These are phyloP conservation scores for Gonium pectorale DNA, from an alignment of 139 green algal genomes.

Conservation along the genomic window DNA sequence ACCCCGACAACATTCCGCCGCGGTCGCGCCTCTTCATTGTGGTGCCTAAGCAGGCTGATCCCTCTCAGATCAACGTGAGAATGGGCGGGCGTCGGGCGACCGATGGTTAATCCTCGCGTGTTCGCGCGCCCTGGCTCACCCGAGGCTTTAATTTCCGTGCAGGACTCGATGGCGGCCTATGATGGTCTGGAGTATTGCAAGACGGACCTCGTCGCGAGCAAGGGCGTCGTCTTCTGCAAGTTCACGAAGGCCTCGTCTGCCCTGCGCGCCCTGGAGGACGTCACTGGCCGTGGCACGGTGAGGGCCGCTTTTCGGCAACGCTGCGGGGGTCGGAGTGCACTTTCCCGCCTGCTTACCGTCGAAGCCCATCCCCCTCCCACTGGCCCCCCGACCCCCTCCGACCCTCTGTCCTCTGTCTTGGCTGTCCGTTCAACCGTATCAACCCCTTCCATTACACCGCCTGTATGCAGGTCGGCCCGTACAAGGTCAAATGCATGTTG, in stretches of 20 bases:
- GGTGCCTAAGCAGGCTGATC: conserved; percentile 88
- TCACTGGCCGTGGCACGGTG: conserved; percentile 52
- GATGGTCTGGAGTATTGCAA: conserved; percentile 93
- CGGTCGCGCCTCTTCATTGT: conserved; percentile 92
- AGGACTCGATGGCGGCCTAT: conserved; percentile 73
- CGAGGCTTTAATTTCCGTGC: too few species aligned
- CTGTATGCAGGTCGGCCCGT: conserved; percentile 73
- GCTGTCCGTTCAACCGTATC: neutral
- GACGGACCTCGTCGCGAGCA: conserved; percentile 87
- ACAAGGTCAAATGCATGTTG: conserved; percentile 95
- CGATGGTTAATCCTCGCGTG: too few species aligned
- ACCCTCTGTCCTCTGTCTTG: neutral
- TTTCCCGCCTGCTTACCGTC: too few species aligned
- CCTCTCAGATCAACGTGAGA: conserved; percentile 73
- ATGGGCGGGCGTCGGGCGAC: neutral
- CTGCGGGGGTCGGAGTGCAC: too few species aligned
- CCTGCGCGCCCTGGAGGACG: conserved; percentile 79
- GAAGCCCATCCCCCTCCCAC: too few species aligned
- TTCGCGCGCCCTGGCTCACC: neutral
- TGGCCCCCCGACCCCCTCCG: too few species aligned
- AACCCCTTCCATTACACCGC: neutral
- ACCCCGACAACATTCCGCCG: conserved; percentile 91
- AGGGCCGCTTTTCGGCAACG: too few species aligned
- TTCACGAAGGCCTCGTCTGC: conserved; percentile 84
- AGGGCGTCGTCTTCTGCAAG: conserved; percentile 93